Percentiles rank a stretch among this genome's conserved stretches.
Conservation (phyloP, 192 early-diverging fungal genomes). For the Gigaspora rosea region DNA sequence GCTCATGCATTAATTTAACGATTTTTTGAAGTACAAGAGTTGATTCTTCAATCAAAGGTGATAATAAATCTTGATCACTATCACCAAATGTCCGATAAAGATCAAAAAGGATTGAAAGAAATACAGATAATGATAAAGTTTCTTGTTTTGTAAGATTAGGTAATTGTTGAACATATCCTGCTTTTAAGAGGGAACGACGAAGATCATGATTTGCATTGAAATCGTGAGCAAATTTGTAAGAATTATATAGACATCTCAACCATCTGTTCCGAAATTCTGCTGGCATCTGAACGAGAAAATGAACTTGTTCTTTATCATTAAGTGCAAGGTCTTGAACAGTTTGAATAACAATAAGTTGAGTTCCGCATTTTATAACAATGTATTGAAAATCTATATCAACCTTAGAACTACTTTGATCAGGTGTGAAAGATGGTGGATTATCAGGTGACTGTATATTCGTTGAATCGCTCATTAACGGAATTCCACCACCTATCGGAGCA, state of each 20-base stretch:
- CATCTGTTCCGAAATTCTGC: conserved; percentile 50
- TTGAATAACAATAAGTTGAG: conserved; percentile 87
- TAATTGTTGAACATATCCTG: conserved; percentile 85
- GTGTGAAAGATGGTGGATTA: conserved; percentile 17
- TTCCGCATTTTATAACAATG: conserved; percentile 88
- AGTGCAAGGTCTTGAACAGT: conserved; percentile 81
- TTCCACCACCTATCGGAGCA: not conserved
- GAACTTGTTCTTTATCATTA: conserved; percentile 40
- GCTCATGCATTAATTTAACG: conserved; percentile 43
- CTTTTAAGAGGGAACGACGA: conserved; percentile 76
- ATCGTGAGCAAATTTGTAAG: conserved; percentile 75
- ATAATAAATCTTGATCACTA: conserved; percentile 44
- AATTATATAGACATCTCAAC: conserved; percentile 81
- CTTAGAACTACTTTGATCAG: conserved; percentile 32
- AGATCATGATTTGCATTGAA: conserved; percentile 84
- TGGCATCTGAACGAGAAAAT: conserved; percentile 47
- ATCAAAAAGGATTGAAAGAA: conserved; percentile 73
- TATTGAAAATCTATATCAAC: conserved; percentile 80
- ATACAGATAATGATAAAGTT: conserved; percentile 69
- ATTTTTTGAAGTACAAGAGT: conserved; percentile 45
- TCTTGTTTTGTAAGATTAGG: conserved; percentile 95
- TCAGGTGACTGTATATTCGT: not conserved
- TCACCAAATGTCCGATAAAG: conserved; percentile 58
- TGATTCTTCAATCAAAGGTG: conserved; percentile 46
- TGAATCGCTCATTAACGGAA: not conserved